Conservation (phyloP, 2,329 filamentous ascomycete species). For the Fusarium chuoi region DNA sequence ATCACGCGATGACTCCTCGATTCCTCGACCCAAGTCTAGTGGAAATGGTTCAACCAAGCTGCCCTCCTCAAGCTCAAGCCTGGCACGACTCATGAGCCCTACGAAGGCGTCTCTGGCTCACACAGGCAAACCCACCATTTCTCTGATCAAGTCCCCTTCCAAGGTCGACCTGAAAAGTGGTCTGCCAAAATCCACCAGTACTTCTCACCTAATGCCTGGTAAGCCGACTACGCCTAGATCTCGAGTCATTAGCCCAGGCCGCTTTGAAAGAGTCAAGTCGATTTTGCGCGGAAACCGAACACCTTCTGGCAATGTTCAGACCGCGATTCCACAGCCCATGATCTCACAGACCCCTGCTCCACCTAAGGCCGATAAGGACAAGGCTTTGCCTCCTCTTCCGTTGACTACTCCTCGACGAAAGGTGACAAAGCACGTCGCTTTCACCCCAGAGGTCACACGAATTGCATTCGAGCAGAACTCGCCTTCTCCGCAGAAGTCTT, state of each 20-base stretch:
- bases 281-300: slow-evolving; percentile 60
- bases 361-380: slow-evolving; percentile 62
- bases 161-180: slow-evolving; percentile 55
- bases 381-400: slow-evolving; percentile 62
- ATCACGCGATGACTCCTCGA: slow-evolving; percentile 62
- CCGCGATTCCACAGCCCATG: slow-evolving; percentile 59
- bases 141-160: slow-evolving; percentile 54
- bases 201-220: slow-evolving; percentile 51
- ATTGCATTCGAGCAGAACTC: slow-evolving; percentile 56
- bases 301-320: slow-evolving; percentile 53
- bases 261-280: slow-evolving; percentile 67
- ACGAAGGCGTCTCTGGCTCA: slow-evolving; percentile 74
- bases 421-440: slow-evolving; percentile 78
- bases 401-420: slow-evolving; percentile 76
- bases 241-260: slow-evolving; percentile 59
- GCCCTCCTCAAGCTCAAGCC: slow-evolving; percentile 59
- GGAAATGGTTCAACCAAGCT: slow-evolving; percentile 42
- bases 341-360: slow-evolving; percentile 60
- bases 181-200: slow-evolving; percentile 64
- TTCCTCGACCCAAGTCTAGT: slow-evolving; percentile 58
- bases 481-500: slow-evolving; percentile 66
- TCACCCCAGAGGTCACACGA: slow-evolving; percentile 75
- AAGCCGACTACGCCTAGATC: slow-evolving; percentile 49
- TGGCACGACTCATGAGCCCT: slow-evolving; percentile 75
- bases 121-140: slow-evolving; percentile 44